These are phyloP conservation scores for Eudorina sp. DNA, from an alignment of 139 green algal species.

Conservation along the genomic window DNA sequence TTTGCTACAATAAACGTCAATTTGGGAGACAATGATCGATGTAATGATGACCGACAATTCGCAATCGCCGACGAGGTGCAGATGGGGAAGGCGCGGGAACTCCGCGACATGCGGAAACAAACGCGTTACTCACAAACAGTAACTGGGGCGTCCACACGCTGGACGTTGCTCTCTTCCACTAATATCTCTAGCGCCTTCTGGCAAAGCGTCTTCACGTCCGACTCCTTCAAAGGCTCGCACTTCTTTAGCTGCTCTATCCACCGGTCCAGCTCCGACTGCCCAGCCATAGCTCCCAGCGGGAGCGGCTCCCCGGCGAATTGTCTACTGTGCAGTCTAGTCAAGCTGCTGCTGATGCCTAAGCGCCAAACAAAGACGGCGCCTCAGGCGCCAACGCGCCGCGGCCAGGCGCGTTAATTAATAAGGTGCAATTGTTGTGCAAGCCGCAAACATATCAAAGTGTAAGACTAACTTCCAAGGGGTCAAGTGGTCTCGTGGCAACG, in stretches of 20 bases:
- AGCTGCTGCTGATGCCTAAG: not conserved
- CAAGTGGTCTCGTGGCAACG: no score
- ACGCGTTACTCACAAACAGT: conserved; percentile 88
- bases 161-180: conserved; percentile 99
- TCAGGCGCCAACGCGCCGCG: not conserved
- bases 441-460: no score
- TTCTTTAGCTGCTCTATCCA: conserved; percentile 96
- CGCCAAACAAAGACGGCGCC: conserved; percentile 10
- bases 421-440: no score
- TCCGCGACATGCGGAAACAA: not conserved
- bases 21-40: no score
- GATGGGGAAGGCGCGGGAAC: conserved; percentile 17
- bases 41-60: no score
- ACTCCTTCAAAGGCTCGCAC: conserved; percentile 95
- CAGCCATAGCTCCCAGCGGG: conserved; percentile 8
- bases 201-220: conserved; percentile 95
- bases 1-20: no score
- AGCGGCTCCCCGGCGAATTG: conserved; percentile 14
- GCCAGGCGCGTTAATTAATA: no score
- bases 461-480: no score
- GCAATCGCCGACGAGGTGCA: no score
- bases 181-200: conserved; percentile 94
- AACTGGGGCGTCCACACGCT: conserved; percentile 95
- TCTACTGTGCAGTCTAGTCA: not conserved
- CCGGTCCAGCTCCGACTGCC: conserved; percentile 78